Evolutionary conservation across 169 alveolate genomes (phyloP), one percentile per base, ranked within the genome.

Genomic region (Eimeria acervulina): DNA sequence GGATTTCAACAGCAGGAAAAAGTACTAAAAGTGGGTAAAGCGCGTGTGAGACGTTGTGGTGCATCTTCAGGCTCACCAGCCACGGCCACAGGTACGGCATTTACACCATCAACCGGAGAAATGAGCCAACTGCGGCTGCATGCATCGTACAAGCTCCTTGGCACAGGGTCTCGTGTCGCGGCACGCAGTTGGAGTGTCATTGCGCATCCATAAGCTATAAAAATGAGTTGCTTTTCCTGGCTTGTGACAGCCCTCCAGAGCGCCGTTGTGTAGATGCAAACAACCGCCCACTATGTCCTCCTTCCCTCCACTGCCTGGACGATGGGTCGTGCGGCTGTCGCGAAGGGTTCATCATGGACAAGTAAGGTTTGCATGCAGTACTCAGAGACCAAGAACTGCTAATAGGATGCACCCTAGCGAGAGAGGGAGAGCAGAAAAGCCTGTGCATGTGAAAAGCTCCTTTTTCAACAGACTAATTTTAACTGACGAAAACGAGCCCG

Each of bases 261-360:
- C 76, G 38, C 38, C 80, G 2, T 55, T 85, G 96, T 47, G 90
- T 81, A 51, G 96, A 81, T 55, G 2, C 8, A 36, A 70, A 68
- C 66, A 88, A 88, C 66, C 90, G 63, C 44, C 76, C 94, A 21
- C 23, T 47, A 47, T 93, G 96, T 23, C 96, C 89, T 31, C 38
- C 94, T 38, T 31, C 94, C 28, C 92, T 95, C 40, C 96, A 95
- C 88, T 95, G 96, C 87, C 76, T 85, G 63, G 90, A 52, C 10
- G 95, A 70, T 80, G 95, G 95, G 15, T 72, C 95, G 51, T 95
- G 96, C 13, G 96, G 96, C n/a, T 95, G 96, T 40, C 78, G 72
- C 7, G 95, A 89, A 47, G 96, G 96, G 63, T 95, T 85, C 70
- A 44, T 42, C 36, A 91, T 42, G 90, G 84, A 92, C 2, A 66